Percentiles rank a stretch among this genome's conserved stretches.
Evolutionary conservation across 441 rosid species (phyloP).

Genomic region (Populus hybrid): DNA sequence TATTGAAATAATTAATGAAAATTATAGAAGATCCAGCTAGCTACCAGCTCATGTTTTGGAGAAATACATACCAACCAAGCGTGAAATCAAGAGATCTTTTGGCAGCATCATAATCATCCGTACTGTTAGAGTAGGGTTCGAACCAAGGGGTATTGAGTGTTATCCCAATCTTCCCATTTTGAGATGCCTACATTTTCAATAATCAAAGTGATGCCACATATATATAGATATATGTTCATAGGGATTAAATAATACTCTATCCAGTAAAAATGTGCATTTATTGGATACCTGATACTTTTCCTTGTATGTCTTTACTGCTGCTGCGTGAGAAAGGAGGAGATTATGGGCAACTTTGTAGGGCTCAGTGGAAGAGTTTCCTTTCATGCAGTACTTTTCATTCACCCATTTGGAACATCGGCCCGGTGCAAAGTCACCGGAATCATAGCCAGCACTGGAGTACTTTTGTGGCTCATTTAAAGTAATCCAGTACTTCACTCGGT

Average conservation of each 20-base stretch:
- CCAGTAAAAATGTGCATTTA: background rate
- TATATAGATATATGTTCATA: too few relatives aligned
- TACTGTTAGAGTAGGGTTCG: background rate
- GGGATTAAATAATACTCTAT: background rate
- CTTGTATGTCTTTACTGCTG: conserved; percentile 7
- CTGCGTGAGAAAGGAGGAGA: background rate
- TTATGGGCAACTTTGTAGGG: conserved; percentile 10
- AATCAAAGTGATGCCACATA: background rate
- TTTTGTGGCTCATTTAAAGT: conserved; percentile 11
- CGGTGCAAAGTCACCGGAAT: background rate
- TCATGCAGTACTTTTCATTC: background rate
- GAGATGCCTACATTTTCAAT: background rate
- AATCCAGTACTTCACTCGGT: conserved; percentile 17
- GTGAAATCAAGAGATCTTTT: background rate
- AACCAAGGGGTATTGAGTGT: conserved; percentile 12
- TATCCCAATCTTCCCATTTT: conserved; percentile 15
- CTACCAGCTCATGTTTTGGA: background rate
- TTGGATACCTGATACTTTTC: conserved; percentile 7
- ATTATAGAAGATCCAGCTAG: background rate
- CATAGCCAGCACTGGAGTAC: background rate
- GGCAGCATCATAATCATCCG: background rate
- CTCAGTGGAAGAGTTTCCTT: conserved; percentile 20
- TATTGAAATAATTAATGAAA: background rate
- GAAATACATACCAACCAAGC: background rate
- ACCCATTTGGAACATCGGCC: background rate